Percentiles rank a stretch among this genome's conserved stretches.
Conservation (phyloP, 441 rosid species). For the Pelargonium australe region DNA sequence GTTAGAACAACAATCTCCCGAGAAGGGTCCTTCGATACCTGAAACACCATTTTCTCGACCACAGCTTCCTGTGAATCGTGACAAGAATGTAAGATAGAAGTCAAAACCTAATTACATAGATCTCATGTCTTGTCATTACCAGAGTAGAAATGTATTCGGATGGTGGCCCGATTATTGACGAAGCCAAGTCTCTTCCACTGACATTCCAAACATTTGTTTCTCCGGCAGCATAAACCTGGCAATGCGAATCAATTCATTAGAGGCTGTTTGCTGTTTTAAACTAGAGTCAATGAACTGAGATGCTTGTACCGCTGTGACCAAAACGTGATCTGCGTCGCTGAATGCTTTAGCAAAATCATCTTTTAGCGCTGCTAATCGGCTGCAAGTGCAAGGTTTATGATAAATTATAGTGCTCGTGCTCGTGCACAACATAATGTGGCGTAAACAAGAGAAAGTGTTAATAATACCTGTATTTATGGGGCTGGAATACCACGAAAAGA, state of each 20-base stretch:
- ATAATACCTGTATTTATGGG: constrained; percentile 30
- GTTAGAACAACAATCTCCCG: constrained; percentile 22
- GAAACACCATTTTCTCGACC: constrained; percentile 20
- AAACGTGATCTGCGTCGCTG: constrained; percentile 23
- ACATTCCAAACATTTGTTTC: constrained; percentile 22
- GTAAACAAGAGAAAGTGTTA: neutral
- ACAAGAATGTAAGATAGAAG: neutral
- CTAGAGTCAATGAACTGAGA: neutral
- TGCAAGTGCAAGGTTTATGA: constrained; percentile 14
- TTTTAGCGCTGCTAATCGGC: constrained; percentile 25
- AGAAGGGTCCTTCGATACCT: constrained; percentile 19
- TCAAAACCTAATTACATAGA: neutral
- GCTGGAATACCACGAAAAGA: constrained; percentile 29
- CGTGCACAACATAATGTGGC: neutral
- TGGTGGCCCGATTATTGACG: constrained; percentile 18
- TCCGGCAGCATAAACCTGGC: constrained; percentile 31
- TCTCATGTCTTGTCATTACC: constrained; percentile 18
- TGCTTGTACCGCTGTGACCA: constrained; percentile 22
- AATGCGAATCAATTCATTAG: constrained; percentile 7
- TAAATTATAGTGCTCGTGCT: neutral
- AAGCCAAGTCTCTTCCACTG: constrained; percentile 28
- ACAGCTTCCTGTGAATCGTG: constrained; percentile 20
- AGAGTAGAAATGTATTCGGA: constrained; percentile 26
- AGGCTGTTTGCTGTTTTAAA: neutral
- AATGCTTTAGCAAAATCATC: constrained; percentile 25